Conservation (phyloP, 2,329 filamentous ascomycete species). For the Rhexocercosporidium sp. region DNA sequence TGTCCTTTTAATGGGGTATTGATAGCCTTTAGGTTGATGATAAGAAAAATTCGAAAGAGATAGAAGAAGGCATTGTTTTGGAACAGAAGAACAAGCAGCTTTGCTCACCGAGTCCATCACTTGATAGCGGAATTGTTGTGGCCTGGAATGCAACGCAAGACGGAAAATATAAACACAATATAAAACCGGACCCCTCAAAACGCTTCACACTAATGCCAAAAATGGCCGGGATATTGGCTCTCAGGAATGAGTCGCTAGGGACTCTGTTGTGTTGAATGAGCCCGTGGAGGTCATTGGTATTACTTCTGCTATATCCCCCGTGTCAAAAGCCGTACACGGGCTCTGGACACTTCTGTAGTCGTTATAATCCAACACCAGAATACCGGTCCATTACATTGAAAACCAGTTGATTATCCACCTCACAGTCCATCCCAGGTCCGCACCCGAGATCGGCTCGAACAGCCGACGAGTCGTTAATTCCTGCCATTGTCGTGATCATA, state of each 20-base stretch:
- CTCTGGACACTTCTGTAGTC: constrained; percentile 5
- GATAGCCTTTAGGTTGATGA: too few species aligned
- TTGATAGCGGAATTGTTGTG: background rate
- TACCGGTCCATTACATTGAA: constrained; percentile 53
- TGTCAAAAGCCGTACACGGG: background rate
- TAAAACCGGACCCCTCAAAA: background rate
- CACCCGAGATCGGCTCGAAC: constrained; percentile 50
- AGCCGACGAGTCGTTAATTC: constrained; percentile 41
- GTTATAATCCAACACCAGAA: constrained; percentile 36
- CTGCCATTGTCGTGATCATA: constrained; percentile 51
- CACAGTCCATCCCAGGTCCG: constrained; percentile 45
- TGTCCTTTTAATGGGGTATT: too few species aligned
- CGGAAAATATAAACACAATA: background rate
- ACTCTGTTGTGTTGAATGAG: background rate
- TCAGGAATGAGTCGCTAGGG: background rate
- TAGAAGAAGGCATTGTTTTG: background rate
- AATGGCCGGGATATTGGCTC: background rate
- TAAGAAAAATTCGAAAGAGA: background rate
- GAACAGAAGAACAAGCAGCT: background rate
- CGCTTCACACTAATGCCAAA: background rate
- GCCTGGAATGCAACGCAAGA: background rate
- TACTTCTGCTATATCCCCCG: background rate
- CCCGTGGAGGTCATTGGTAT: background rate
- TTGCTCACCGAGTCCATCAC: background rate
- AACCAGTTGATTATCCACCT: constrained; percentile 49